Evolutionary conservation across 345 rosid genomes (phyloP), one percentile per base, ranked within the genome.

Genomic region (Cardiospermum halicacabum): DNA sequence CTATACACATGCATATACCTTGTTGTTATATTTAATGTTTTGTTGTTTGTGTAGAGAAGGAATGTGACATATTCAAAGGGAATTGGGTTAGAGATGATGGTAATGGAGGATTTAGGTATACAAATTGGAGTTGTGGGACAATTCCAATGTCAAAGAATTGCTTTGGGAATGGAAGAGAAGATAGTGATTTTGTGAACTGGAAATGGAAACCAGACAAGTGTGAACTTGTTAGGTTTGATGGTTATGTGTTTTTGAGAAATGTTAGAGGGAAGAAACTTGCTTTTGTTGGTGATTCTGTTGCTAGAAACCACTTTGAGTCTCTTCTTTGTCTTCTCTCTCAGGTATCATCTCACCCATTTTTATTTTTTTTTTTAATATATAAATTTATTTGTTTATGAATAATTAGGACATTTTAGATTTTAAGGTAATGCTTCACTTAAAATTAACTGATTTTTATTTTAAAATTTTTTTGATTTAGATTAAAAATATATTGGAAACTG

Each of bases 251-350:
- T 74, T 75, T 91, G 40, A 19, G 40, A 47, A 32, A 82, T 67
- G 81, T 88, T 53, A 50, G 84, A 58, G 96, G 97, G 39, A 94
- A 84, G 68, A 85, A 84, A 27, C 65, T 94, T 74, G 92, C 77
- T 21, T 94, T 94, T 47, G 56, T 94, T 37, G 99, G 97, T 40
- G 99, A 94, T 65, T 94, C 96, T 3, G 97, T 94, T 16, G 94
- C 99, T 7, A 81, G 97, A 48, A 93, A 93, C 79, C 97, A 93
- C 24, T 66, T 91, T 81, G 97, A 91, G 53, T 94, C 97, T 12
- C 89, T 94, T 32, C 88, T 88, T n/a, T 94, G 97, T 64, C 89
- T 94, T 56, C 65, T 94, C 51, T 94, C 97, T 30, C 77, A 79
- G 94, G 99, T 88, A n/a, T n/a, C n/a, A n/a, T n/a, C n/a, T n/a